Evolutionary conservation across 768 basidiomycete species (phyloP), one percentile per base, ranked within the genome.

Genomic region (Rhizopogon salebrosus): DNA sequence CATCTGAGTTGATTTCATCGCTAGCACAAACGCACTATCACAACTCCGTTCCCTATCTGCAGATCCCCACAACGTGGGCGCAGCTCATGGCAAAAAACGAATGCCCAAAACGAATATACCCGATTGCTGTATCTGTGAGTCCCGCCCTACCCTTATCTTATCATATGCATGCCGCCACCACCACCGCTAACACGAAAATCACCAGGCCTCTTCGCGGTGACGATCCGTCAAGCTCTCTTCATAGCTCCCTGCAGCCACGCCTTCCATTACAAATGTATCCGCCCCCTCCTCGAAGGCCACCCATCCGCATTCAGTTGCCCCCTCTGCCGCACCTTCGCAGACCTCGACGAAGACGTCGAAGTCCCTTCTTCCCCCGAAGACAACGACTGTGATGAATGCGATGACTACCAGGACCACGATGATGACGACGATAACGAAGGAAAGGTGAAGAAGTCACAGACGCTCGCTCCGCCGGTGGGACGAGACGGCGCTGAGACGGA

Each of bases 241-340:
- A 95, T 99, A 64, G 93, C 95, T 26, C 95, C 95, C 0, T 99
- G 95, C 71, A 94, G 92, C 1, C 95, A 99, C 68, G 86, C 93
- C 0, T 92, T 91, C 75, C 92, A 94, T 72, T 93, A 91, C 81
- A 98, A 98, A 70, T 98, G 95, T 68, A 94, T 99, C 54, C 82
- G 93, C 0, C 95, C 95, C 1, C 77, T 98, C 10, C 78, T 98
- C 39, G 81, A 90, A 59, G 71, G 80, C n/a, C 92, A 98, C 69
- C 84, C 94, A 60, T 92, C 95, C 0, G 89, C 90, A 6, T 99
- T 98, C 73, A 89, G 84, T 13, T 99, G 95, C 63, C 95, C 95
- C 0, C 80, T 99, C 6, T 99, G 95, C 68, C 79, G 95, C 37
- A 94, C 93, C 0, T 99, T 88, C 62, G 94, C 94, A 13, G 88